phyloP scores from a whole-genome alignment of 2,329 filamentous ascomycete species.

The Ophiocordyceps camponoti-floridani region DNA sequence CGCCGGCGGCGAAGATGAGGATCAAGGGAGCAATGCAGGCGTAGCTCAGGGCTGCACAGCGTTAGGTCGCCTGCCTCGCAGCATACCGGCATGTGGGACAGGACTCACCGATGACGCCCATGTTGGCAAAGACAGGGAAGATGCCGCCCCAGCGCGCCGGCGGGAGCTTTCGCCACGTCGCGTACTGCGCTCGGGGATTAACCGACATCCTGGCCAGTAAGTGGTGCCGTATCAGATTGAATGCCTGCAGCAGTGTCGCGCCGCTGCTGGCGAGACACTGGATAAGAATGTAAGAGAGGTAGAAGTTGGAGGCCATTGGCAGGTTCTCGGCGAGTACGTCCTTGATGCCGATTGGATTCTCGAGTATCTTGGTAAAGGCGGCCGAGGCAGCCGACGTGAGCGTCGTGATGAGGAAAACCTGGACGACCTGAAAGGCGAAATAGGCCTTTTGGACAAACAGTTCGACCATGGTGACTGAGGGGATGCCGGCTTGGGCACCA shows the following conservation, averaged over 20 bases:
- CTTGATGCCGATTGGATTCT: slow-evolving; percentile 43
- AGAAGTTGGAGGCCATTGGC: slow-evolving; percentile 80
- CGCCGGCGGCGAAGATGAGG: slow-evolving; percentile 62
- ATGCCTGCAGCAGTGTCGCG: slow-evolving; percentile 51
- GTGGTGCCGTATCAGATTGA: slow-evolving; percentile 37
- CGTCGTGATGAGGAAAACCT: slow-evolving; percentile 81
- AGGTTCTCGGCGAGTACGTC: slow-evolving; percentile 53
- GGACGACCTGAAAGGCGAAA: slow-evolving; percentile 78
- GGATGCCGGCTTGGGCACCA: slow-evolving; percentile 63
- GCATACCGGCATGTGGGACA: neutral
- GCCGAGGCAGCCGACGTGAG: slow-evolving; percentile 64
- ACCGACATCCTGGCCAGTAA: slow-evolving; percentile 58
- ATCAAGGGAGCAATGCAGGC: slow-evolving; percentile 75
- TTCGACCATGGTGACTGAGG: slow-evolving; percentile 64
- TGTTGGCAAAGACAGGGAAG: slow-evolving; percentile 64
- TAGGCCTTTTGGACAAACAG: slow-evolving; percentile 82
- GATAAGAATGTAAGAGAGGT: slow-evolving; percentile 82
- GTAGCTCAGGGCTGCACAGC: slow-evolving; percentile 53
- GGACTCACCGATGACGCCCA: slow-evolving; percentile 56
- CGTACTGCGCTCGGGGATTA: slow-evolving; percentile 64
- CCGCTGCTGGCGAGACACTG: slow-evolving; percentile 72
- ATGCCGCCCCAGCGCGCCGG: slow-evolving; percentile 71
- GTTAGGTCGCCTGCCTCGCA: neutral
- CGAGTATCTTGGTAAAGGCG: slow-evolving; percentile 42
- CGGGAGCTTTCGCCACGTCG: slow-evolving; percentile 55